Evolutionary conservation across 1,284 basidiomycete species (phyloP).

Genomic region (Irpex sp.): DNA sequence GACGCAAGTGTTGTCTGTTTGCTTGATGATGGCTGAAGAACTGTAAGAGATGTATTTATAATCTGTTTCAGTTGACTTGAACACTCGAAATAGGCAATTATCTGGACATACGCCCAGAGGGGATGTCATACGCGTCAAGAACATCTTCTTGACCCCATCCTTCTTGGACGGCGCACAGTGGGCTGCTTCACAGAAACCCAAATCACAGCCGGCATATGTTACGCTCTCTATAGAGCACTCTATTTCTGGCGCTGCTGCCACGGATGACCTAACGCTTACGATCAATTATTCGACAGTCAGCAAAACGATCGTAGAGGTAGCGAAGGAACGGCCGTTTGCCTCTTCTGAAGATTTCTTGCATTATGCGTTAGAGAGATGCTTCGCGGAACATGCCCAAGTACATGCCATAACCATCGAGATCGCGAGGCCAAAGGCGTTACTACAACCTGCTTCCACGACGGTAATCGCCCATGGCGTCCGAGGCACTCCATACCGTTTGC

Average conservation of each 20-base stretch:
- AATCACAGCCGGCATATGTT: constrained; percentile 56
- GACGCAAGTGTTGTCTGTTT: neutral
- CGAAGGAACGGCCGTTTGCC: constrained; percentile 29
- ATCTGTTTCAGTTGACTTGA: neutral
- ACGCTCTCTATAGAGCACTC: constrained; percentile 55
- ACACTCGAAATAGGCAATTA: neutral
- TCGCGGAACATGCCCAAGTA: constrained; percentile 35
- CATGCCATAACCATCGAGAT: constrained; percentile 39
- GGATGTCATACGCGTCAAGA: constrained; percentile 47
- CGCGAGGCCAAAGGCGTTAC: constrained; percentile 47
- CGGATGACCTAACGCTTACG: constrained; percentile 56
- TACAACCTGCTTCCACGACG: constrained; percentile 48
- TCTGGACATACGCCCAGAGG: constrained; percentile 7
- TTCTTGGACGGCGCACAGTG: constrained; percentile 41
- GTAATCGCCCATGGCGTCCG: constrained; percentile 35
- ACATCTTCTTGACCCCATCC: constrained; percentile 39
- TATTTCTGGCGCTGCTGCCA: constrained; percentile 44
- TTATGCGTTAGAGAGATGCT: constrained; percentile 40
- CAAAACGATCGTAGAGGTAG: constrained; percentile 27
- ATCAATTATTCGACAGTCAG: constrained; percentile 57
- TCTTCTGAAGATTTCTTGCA: constrained; percentile 41
- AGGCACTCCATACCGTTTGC: constrained; percentile 11
- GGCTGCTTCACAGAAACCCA: constrained; percentile 30
- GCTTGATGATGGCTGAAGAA: neutral
- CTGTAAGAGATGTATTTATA: neutral